phyloP scores from a whole-genome alignment of 257 asterid species.

The Ilex asprella region DNA sequence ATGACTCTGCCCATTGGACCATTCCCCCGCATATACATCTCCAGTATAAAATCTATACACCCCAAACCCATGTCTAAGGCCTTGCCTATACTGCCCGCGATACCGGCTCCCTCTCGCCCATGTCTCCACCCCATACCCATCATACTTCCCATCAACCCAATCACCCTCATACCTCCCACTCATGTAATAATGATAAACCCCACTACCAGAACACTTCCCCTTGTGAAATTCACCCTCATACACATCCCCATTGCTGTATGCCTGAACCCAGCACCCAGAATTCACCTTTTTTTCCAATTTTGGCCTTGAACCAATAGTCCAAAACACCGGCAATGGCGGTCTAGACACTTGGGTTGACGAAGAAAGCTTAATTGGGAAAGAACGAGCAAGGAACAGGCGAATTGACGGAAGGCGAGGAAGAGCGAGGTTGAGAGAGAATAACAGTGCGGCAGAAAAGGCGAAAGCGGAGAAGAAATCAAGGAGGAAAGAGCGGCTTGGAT shows the following conservation, averaged over 20 bases:
- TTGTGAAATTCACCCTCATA: neutral
- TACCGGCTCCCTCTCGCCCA: conserved; percentile 52
- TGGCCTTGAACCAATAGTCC: conserved; percentile 27
- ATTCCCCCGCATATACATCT: conserved; percentile 47
- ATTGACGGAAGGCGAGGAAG: conserved; percentile 31
- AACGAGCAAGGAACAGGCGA: conserved; percentile 19
- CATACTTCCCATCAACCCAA: conserved; percentile 49
- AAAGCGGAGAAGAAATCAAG: conserved; percentile 32
- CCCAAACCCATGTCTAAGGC: conserved; percentile 42
- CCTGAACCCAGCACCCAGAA: conserved; percentile 19
- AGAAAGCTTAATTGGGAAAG: conserved; percentile 16
- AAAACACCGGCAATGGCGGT: conserved; percentile 23
- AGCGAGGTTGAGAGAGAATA: conserved; percentile 28
- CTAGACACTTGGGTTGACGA: neutral
- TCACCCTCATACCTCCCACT: conserved; percentile 38
- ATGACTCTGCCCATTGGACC: conserved; percentile 46
- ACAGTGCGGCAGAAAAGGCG: conserved; percentile 21
- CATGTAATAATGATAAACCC: neutral
- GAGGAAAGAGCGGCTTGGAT: conserved; percentile 24
- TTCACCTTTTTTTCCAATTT: conserved; percentile 10
- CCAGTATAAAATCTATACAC: conserved; percentile 40
- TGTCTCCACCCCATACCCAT: conserved; percentile 48
- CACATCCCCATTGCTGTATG: conserved; percentile 1
- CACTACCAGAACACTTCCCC: conserved; percentile 2
- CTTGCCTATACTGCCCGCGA: conserved; percentile 41